phyloP scores from a whole-genome alignment of 495 filamentous ascomycete genomes.

The Articulospora tetracladia region DNA sequence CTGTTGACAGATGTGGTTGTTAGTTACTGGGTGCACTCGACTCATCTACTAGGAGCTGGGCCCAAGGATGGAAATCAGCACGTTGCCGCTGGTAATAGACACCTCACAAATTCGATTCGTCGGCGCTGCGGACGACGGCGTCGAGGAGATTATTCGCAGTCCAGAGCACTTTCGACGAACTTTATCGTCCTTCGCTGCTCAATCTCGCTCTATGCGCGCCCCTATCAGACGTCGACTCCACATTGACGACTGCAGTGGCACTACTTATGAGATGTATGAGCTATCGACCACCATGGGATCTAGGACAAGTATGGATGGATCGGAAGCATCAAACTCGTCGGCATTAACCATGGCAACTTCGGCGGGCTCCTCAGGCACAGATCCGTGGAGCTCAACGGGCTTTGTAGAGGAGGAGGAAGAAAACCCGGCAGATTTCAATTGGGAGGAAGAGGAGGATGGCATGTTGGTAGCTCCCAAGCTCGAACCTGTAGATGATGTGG shows the following conservation, averaged over 20 bases:
- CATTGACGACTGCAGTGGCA: slow-evolving; percentile 6
- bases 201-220: slow-evolving; percentile 4
- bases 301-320: slow-evolving; percentile 19
- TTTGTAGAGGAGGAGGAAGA: slow-evolving; percentile 24
- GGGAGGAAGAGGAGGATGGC: slow-evolving; percentile 18
- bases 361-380: slow-evolving; percentile 20
- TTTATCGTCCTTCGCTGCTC: not conserved
- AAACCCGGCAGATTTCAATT: slow-evolving; percentile 8
- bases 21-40: slow-evolving; percentile 1
- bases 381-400: slow-evolving; percentile 23
- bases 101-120: not conserved
- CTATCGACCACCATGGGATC: slow-evolving; percentile 10
- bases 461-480: slow-evolving; percentile 18
- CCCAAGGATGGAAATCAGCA: slow-evolving; percentile 10
- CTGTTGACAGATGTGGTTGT: slow-evolving; percentile 6
- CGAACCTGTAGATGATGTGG: slow-evolving; percentile 22
- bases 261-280: slow-evolving; percentile 12
- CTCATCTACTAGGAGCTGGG: not conserved
- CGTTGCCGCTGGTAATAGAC: slow-evolving; percentile 5
- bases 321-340: slow-evolving; percentile 17
- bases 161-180: not conserved
- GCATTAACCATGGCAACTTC: slow-evolving; percentile 22
- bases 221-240: slow-evolving; percentile 12
- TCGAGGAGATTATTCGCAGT: slow-evolving; percentile 22
- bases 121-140: slow-evolving; percentile 6